Base-by-base conservation (phyloP, 2,329 filamentous ascomycete genomes). In the Bretziella fagacearum region DNA sequence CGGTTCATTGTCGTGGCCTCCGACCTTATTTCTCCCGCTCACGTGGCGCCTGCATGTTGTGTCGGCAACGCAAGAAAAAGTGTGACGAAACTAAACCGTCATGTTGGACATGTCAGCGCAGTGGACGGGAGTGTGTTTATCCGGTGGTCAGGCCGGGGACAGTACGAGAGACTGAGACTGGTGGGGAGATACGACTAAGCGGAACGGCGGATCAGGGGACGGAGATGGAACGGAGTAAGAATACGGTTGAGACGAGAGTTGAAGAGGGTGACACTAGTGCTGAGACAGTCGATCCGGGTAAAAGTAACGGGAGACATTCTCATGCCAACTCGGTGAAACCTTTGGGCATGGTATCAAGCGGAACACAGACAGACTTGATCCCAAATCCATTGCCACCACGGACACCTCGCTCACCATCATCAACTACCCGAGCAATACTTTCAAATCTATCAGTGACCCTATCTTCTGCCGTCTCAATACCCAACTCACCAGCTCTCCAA, bases 51-150 rank as follows among this genome's bases (percentile, higher is more conserved):
- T 60, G 58, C 17, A 56, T 58, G 5, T 41, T 58, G 7, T 60
- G 58, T 51, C 57, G 59, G 42, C 58, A 58, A 37, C 55, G 59
- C 18, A 60, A 60, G 50, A 60, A 60, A 52, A 60, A 57, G 30
- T 60, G 59, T 46, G 58, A 60, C 45, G 52, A 56, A 10, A 54
- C 56, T 7, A 58, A 49, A 15, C 58, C 59, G 5, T 60, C 48
- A 26, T 50, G 48, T 40, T 50, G 48, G 48, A 44, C 48, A 8
- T 50, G 48, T 32, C 46, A 45, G n/a, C 48, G 48, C 10, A 50
- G 48, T 22, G 48, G 48, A 10, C 30, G 44, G 20, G 39, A 46
- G 23, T 50, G 48, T 36, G 39, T 50, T 15, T 50, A 50, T 25
- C 48, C 48, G 5, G 25, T 39, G 4, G 44, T 23, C 10, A 50